These are phyloP conservation scores for Colletotrichum limetticola DNA, from an alignment of 2,329 filamentous ascomycete species.

Conservation along the genomic window DNA sequence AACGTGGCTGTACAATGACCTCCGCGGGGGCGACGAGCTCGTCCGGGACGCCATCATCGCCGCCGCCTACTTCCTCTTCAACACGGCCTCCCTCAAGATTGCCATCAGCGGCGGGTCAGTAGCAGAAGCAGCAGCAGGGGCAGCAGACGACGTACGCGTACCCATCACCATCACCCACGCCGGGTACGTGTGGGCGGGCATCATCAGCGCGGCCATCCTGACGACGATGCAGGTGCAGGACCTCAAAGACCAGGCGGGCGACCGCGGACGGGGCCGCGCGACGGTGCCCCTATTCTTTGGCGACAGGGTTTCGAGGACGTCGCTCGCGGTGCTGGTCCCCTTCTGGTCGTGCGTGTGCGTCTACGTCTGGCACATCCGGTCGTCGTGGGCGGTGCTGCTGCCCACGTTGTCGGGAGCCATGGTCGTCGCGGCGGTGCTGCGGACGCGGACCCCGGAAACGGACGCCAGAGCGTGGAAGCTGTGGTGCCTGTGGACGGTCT, in stretches of 20 bases:
- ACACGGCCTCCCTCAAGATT: conserved; percentile 41
- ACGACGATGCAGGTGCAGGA: conserved; percentile 45
- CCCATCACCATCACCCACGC: conserved; percentile 8
- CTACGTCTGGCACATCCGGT: conserved; percentile 19
- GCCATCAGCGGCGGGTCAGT: conserved; percentile 25
- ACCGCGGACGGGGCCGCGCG: conserved; percentile 39
- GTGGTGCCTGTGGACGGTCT: conserved; percentile 33
- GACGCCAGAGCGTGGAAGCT: conserved; percentile 27
- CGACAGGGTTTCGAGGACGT: conserved; percentile 32
- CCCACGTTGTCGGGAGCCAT: conserved; percentile 19
- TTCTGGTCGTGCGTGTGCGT: conserved; percentile 20
- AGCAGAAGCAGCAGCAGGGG: background rate
- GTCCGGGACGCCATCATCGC: conserved; percentile 42
- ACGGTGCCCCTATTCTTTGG: conserved; percentile 43
- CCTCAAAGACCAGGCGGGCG: conserved; percentile 40
- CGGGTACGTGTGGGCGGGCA: conserved; percentile 38
- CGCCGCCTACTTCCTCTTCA: conserved; percentile 41
- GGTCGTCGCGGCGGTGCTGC: conserved; percentile 20
- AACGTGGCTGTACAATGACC: conserved; percentile 46
- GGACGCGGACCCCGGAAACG: conserved; percentile 25
- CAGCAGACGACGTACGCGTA: no score
- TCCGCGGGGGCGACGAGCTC: conserved; percentile 40
- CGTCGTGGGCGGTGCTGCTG: conserved; percentile 1
- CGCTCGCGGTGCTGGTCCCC: conserved; percentile 20
- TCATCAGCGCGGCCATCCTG: conserved; percentile 39